A percentile compares a stretch with the other conserved stretches of the same genome.
phyloP scores from a whole-genome alignment of 169 alveolate genomes.

The Eimeria sp. region DNA sequence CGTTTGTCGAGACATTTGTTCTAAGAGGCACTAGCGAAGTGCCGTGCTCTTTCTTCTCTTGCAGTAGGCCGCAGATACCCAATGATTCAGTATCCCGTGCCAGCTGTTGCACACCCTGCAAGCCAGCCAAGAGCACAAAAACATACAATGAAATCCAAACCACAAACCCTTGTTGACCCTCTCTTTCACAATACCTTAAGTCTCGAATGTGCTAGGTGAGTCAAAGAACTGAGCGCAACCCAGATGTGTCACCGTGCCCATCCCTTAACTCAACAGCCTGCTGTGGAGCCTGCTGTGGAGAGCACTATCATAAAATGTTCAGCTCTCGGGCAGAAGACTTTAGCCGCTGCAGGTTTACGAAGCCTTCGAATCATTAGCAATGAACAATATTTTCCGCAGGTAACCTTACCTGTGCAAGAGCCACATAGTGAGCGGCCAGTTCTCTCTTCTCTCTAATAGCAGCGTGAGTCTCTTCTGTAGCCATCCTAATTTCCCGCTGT shows the following conservation, averaged over 20 bases:
- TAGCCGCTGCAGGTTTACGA: not conserved
- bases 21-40: constrained; percentile 9
- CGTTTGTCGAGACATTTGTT: not conserved
- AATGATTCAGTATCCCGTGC: constrained; percentile 40
- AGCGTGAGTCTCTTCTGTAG: constrained; percentile 35
- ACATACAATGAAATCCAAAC: not conserved
- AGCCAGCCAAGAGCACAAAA: not conserved
- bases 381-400: not conserved
- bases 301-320: too few species aligned
- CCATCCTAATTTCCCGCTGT: constrained; percentile 41
- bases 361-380: not conserved
- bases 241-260: not conserved
- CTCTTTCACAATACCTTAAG: not conserved
- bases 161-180: not conserved
- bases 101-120: constrained; percentile 71
- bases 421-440: constrained; percentile 37
- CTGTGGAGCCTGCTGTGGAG: not conserved
- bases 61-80: constrained; percentile 8
- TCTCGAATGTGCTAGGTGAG: not conserved
- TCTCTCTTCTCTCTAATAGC: constrained; percentile 59
- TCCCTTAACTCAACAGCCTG: not conserved
- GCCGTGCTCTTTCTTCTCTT: not conserved
- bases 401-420: constrained; percentile 52
- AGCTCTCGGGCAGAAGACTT: not conserved
- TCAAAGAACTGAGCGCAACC: too few species aligned